Evolutionary conservation across 176 grass and related monocot genomes (phyloP).

Genomic region (Coix lacrymajobi): DNA sequence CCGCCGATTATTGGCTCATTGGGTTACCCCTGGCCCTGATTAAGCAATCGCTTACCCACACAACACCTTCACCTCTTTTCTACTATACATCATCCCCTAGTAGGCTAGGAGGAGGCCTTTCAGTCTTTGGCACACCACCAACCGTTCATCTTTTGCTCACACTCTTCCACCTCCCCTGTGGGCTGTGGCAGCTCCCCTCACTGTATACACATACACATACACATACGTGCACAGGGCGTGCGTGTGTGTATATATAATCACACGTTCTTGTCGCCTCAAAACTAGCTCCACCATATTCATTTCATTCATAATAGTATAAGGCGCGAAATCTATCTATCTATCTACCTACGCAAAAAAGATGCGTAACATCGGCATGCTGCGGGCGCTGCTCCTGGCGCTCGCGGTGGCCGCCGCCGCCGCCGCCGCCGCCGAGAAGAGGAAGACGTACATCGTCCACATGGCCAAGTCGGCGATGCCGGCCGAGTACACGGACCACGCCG

Average conservation of each 20-base stretch:
- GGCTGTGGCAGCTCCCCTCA: no score
- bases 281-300: constrained; percentile 2
- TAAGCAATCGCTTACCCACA: constrained; percentile 49
- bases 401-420: neutral
- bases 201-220: neutral
- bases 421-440: neutral
- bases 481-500: constrained; percentile 47
- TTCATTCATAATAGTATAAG: neutral
- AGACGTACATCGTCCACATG: constrained; percentile 94
- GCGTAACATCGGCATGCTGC: neutral
- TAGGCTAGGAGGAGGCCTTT: neutral
- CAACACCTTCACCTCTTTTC: constrained; percentile 7
- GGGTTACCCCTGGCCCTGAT: neutral
- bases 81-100: no score
- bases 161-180: constrained; percentile 21
- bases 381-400: neutral
- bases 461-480: constrained; percentile 73
- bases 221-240: neutral
- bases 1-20: neutral
- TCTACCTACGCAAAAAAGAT: neutral
- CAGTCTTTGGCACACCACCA: constrained; percentile 3
- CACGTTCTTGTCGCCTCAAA: neutral
- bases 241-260: neutral
- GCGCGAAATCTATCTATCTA: neutral
- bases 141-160: constrained; percentile 34